Evolutionary conservation across 176 grass and related monocot species (phyloP).

Genomic region (Eragrostis curvula): DNA sequence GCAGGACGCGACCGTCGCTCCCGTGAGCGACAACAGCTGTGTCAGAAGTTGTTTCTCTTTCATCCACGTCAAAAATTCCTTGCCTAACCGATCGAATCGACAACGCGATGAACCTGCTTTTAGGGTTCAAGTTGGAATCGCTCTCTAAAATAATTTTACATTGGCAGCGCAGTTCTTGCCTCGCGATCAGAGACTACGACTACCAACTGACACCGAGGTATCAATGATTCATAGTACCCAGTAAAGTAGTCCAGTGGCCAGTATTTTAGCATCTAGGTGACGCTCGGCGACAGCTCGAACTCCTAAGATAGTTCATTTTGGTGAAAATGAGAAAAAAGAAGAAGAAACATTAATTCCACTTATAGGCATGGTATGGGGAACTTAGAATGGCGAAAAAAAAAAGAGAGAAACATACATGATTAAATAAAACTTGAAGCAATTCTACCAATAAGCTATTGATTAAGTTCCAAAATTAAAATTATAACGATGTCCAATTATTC

Average conservation of each 20-base stretch:
- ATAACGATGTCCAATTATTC: too few species aligned
- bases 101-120: too few species aligned
- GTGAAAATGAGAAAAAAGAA: not conserved
- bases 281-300: not conserved
- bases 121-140: too few species aligned
- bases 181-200: not conserved
- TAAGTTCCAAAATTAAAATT: not conserved
- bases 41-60: too few species aligned
- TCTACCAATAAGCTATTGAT: not conserved
- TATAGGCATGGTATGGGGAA: not conserved
- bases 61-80: too few species aligned
- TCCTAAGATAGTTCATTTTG: not conserved
- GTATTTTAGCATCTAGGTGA: not conserved
- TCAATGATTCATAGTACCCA: not conserved
- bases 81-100: too few species aligned
- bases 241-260: not conserved
- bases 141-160: too few species aligned
- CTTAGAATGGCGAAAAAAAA: not conserved
- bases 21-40: too few species aligned
- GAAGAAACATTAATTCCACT: not conserved
- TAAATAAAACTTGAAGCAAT: not conserved
- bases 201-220: not conserved
- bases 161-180: not conserved
- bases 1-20: too few species aligned
- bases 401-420: not conserved